A percentile compares a stretch with the other conserved stretches of the same genome.
phyloP scores from a whole-genome alignment of 257 asterid genomes.

The Solanum etuberosum region DNA sequence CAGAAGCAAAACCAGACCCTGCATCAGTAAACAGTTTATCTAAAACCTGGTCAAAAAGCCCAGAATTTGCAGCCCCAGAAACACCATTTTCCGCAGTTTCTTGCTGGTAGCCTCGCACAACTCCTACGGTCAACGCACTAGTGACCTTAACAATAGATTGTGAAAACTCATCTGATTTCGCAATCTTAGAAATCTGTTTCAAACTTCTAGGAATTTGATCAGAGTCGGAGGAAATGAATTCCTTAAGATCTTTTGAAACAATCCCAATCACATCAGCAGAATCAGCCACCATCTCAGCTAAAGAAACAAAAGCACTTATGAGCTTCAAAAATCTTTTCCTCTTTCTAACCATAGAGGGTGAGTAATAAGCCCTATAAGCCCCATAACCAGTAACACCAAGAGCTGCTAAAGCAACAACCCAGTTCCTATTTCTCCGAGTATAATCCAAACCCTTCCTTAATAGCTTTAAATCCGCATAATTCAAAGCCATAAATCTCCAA shows the following conservation, averaged over 20 bases:
- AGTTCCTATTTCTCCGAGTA: conserved; percentile 30
- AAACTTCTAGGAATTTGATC: conserved; percentile 58
- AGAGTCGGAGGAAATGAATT: conserved; percentile 47
- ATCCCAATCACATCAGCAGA: conserved; percentile 53
- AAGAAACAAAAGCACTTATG: conserved; percentile 20
- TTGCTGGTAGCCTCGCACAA: conserved; percentile 27
- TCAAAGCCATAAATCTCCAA: not conserved
- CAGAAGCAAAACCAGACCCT: conserved; percentile 67
- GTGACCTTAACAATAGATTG: conserved; percentile 29
- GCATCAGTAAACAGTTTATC: conserved; percentile 45
- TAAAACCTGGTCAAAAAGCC: conserved; percentile 21
- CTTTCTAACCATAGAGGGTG: conserved; percentile 41
- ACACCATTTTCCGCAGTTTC: not conserved
- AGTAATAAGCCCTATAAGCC: conserved; percentile 33
- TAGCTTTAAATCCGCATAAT: conserved; percentile 28
- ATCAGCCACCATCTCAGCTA: conserved; percentile 50
- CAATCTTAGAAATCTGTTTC: conserved; percentile 53
- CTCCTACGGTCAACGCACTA: conserved; percentile 42
- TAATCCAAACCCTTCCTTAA: conserved; percentile 19
- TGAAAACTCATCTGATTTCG: conserved; percentile 38
- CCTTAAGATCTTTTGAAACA: conserved; percentile 48
- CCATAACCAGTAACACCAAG: conserved; percentile 47
- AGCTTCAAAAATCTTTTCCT: conserved; percentile 38
- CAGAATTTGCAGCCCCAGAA: not conserved
- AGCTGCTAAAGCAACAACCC: conserved; percentile 37